Conservation (phyloP, 1,284 basidiomycete genomes). For the Sutorius eximius region DNA sequence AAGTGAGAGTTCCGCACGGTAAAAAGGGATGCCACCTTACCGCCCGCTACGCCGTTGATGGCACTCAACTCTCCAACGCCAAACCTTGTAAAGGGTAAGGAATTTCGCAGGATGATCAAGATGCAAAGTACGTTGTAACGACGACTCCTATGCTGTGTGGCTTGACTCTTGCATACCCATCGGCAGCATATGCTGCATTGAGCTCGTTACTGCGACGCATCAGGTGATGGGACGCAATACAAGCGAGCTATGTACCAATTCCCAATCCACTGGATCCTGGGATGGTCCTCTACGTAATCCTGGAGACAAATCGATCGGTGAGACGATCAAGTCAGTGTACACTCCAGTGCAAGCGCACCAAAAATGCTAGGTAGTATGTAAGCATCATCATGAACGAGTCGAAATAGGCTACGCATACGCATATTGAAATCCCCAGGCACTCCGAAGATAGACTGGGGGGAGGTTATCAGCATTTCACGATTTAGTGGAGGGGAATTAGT, state of each 20-base stretch:
- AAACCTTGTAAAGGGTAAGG: constrained; percentile 56
- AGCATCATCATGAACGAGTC: neutral
- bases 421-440: constrained; percentile 95
- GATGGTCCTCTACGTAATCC: constrained; percentile 86
- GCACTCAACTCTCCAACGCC: constrained; percentile 90
- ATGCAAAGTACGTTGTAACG: constrained; percentile 63
- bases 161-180: constrained; percentile 90
- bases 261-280: constrained; percentile 83
- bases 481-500: constrained; percentile 15
- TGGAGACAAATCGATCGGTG: constrained; percentile 25
- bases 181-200: constrained; percentile 89
- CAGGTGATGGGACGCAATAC: neutral
- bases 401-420: constrained; percentile 35
- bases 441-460: constrained; percentile 71
- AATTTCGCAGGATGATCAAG: neutral
- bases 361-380: constrained; percentile 38
- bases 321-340: neutral
- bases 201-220: constrained; percentile 69
- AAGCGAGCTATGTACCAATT: constrained; percentile 62
- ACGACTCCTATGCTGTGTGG: constrained; percentile 71
- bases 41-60: constrained; percentile 77
- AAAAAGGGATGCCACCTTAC: constrained; percentile 32
- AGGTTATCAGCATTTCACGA: neutral
- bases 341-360: constrained; percentile 45
- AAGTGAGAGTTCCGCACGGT: neutral